Conservation (phyloP, 192 early-diverging fungal genomes). For the Phlyctochytrium planicorne region DNA sequence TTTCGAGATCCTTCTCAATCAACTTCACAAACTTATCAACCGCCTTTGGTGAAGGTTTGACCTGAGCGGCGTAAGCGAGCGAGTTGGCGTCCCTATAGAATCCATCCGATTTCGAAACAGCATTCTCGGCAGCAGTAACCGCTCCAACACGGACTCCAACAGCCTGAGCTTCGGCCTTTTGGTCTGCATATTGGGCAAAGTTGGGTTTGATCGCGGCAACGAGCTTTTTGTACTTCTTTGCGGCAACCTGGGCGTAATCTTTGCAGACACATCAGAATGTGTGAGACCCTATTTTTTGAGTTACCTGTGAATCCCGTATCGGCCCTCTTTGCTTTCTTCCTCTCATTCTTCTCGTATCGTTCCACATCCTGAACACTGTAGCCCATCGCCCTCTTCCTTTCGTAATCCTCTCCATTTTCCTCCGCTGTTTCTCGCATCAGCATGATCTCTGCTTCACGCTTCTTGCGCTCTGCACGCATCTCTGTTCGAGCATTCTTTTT, state of each 20-base stretch:
- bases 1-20: conserved; percentile 67
- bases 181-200: conserved; percentile 68
- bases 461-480: conserved; percentile 60
- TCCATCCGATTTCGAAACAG: conserved; percentile 5
- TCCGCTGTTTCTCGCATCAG: conserved; percentile 53
- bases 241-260: conserved; percentile 82
- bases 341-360: conserved; percentile 79
- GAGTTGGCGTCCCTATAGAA: conserved; percentile 72
- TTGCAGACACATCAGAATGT: neutral
- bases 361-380: conserved; percentile 88
- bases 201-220: conserved; percentile 84
- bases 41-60: conserved; percentile 61
- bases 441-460: conserved; percentile 71
- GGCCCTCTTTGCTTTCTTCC: conserved; percentile 58
- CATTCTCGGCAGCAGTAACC: neutral
- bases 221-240: conserved; percentile 83
- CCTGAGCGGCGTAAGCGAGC: conserved; percentile 58
- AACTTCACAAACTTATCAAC: conserved; percentile 70
- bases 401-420: conserved; percentile 77
- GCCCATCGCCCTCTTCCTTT: conserved; percentile 75
- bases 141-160: conserved; percentile 34
- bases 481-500: conserved; percentile 68
- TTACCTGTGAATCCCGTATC: conserved; percentile 81
- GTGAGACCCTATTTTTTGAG: neutral
- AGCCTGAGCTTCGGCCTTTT: conserved; percentile 49